These are phyloP conservation scores for Chimonanthus salicifolius DNA, from an alignment of 164 flowering plant genomes.

Conservation along the genomic window DNA sequence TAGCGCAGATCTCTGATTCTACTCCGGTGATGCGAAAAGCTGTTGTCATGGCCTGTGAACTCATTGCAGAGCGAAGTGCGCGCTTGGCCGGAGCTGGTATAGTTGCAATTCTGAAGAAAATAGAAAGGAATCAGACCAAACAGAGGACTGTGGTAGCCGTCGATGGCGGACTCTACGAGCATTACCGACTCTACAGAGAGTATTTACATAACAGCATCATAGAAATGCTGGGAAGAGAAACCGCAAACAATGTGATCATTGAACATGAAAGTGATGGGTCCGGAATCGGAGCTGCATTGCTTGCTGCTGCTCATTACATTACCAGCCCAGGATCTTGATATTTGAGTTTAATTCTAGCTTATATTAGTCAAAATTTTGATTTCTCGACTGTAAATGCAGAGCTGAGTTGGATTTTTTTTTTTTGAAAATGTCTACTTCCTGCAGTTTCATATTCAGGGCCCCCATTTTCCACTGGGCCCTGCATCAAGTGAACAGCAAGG, in stretches of 20 bases:
- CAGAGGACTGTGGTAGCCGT: conserved; percentile 42
- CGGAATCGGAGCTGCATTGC: conserved; percentile 50
- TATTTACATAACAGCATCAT: conserved; percentile 49
- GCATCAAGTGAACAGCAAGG: too few species aligned
- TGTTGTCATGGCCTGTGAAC: conserved; percentile 48
- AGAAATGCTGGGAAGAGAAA: conserved; percentile 61
- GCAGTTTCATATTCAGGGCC: too few species aligned
- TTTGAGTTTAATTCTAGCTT: neutral
- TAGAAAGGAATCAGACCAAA: conserved; percentile 29
- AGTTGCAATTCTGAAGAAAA: conserved; percentile 51
- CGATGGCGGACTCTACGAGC: conserved; percentile 62
- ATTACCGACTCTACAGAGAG: conserved; percentile 52
- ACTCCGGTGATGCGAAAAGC: conserved; percentile 40
- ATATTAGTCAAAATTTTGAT: neutral
- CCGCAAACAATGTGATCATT: conserved; percentile 38
- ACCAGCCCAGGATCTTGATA: neutral
- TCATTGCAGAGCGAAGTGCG: conserved; percentile 58
- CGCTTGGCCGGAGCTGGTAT: conserved; percentile 63
- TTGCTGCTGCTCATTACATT: conserved; percentile 42
- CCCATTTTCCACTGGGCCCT: too few species aligned
- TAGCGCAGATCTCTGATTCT: conserved; percentile 33
- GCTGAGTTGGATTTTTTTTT: too few species aligned
- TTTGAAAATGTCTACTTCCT: too few species aligned
- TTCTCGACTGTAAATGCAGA: neutral
- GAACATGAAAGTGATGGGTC: conserved; percentile 52